Percentiles rank a stretch among this genome's conserved stretches.
Evolutionary conservation across 225 moss, liverwort and hornwort species (phyloP).

Genomic region (Ulota crispa): DNA sequence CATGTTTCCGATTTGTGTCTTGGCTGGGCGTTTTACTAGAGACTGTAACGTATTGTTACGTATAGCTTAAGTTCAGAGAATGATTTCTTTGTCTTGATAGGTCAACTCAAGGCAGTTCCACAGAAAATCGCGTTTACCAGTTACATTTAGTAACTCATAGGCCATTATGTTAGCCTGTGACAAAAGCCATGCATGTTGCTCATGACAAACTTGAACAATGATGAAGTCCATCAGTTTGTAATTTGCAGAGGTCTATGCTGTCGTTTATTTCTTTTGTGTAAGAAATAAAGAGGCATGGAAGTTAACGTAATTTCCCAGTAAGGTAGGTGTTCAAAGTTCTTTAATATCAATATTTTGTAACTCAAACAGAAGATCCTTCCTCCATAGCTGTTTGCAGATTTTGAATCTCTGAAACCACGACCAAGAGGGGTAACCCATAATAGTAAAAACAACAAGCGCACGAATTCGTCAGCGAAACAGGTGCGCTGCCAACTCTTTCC

Average conservation of each 20-base stretch:
- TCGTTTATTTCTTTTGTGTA: background rate
- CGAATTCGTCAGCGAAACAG: background rate
- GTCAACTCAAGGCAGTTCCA: conserved; percentile 3
- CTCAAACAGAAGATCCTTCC: background rate
- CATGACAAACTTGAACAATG: background rate
- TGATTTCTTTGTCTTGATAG: background rate
- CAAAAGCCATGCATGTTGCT: conserved; percentile 4
- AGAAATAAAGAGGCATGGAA: background rate
- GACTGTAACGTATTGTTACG: conserved; percentile 1
- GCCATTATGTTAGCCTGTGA: background rate
- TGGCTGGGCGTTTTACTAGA: background rate
- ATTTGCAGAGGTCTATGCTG: background rate
- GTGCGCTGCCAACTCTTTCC: background rate
- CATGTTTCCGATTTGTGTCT: background rate
- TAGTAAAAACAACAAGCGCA: background rate
- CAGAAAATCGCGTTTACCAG: background rate
- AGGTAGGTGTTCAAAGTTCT: background rate
- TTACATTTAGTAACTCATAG: background rate
- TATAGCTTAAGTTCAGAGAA: background rate
- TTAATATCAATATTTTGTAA: background rate
- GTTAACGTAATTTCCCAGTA: background rate
- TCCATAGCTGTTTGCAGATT: background rate
- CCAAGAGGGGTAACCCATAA: background rate
- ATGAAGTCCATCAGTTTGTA: conserved; percentile 7
- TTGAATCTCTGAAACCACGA: background rate